These are phyloP conservation scores for Atalantia buxifolia DNA, from an alignment of 345 rosid species.

Conservation along the genomic window DNA sequence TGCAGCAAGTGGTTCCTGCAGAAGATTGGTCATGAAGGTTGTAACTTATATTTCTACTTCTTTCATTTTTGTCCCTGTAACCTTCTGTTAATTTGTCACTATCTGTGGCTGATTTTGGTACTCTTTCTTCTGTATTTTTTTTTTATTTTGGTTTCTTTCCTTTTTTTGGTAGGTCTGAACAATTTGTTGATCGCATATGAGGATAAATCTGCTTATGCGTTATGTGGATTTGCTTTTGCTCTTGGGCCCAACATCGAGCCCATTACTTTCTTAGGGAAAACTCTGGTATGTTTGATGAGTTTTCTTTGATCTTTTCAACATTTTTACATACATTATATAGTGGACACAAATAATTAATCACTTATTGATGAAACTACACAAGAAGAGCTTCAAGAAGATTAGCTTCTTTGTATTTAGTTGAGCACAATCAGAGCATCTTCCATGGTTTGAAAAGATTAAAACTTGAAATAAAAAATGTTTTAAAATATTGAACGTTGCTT, in stretches of 20 bases:
- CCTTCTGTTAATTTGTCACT: background rate
- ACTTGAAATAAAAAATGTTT: background rate
- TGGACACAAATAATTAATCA: background rate
- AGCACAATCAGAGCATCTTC: background rate
- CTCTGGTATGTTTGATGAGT: conserved; percentile 44
- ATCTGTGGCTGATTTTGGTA: background rate
- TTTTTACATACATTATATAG: background rate
- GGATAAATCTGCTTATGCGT: conserved; percentile 90
- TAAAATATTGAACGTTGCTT: background rate
- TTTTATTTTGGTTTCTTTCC: too few species aligned
- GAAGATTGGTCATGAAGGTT: conserved; percentile 94
- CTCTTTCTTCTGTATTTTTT: background rate
- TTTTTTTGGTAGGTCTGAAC: conserved; percentile 50
- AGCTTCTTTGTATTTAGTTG: background rate
- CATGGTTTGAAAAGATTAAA: background rate
- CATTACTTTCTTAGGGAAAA: conserved; percentile 69
- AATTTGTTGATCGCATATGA: conserved; percentile 85
- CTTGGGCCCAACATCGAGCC: conserved; percentile 76
- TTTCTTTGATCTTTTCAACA: background rate
- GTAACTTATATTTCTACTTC: conserved; percentile 6
- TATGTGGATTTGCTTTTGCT: conserved; percentile 84
- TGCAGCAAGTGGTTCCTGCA: conserved; percentile 96
- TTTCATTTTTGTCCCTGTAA: background rate
- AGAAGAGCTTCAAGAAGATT: background rate
- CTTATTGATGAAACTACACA: background rate